Conservation (phyloP, 2,329 filamentous ascomycete species). For the Cylindrodendrum hubeiense region DNA sequence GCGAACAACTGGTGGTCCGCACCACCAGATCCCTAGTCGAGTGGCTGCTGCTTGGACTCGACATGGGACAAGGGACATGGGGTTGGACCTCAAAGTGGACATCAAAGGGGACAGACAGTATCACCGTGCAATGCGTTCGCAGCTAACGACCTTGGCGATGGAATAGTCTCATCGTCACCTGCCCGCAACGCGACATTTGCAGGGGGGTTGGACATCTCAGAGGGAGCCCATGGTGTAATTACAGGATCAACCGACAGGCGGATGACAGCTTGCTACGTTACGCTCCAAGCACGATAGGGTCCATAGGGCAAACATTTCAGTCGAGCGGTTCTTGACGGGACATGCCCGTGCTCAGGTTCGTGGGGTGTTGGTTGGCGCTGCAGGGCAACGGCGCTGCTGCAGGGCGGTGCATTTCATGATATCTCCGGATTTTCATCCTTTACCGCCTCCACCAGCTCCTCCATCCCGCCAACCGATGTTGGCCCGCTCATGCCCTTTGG, state of each 20-base stretch:
- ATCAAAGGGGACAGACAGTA: constrained; percentile 9
- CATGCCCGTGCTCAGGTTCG: not conserved
- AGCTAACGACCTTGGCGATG: constrained; percentile 29
- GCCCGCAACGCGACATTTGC: constrained; percentile 15
- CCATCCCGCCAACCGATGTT: constrained; percentile 72
- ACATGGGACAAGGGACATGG: not conserved
- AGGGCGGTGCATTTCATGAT: constrained; percentile 37
- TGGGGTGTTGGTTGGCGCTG: constrained; percentile 32
- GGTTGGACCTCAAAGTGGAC: not conserved
- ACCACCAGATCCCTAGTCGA: constrained; percentile 13
- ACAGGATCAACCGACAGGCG: not conserved
- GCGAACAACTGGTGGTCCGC: not conserved
- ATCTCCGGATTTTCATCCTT: constrained; percentile 59
- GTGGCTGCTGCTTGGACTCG: constrained; percentile 13
- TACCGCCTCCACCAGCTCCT: constrained; percentile 69
- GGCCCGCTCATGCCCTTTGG: constrained; percentile 80
- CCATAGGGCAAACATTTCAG: not conserved
- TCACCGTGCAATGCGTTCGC: constrained; percentile 13
- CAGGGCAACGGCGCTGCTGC: constrained; percentile 27
- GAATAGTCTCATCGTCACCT: constrained; percentile 24
- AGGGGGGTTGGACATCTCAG: constrained; percentile 18
- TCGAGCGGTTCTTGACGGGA: not conserved
- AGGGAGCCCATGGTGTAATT: constrained; percentile 5
- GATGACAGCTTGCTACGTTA: not conserved
- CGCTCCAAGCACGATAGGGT: not conserved